A percentile compares a stretch with the other conserved stretches of the same genome.
Evolutionary conservation across 2,329 filamentous ascomycete genomes (phyloP).

Genomic region (Cercospora citrullina): DNA sequence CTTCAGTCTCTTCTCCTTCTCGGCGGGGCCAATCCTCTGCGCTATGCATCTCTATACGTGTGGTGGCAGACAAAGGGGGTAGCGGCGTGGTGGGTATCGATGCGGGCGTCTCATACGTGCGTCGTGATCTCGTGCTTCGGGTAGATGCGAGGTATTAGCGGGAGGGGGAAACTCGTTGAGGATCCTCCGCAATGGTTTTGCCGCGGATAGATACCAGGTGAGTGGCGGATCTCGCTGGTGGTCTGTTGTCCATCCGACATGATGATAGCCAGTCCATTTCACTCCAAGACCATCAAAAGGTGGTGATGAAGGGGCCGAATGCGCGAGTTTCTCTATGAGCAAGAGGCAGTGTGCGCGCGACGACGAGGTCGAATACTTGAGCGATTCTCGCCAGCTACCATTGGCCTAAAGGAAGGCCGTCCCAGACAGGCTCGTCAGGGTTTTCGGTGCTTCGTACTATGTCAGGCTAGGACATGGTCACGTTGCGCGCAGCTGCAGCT

Average conservation of each 20-base stretch:
- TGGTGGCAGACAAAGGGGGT: conserved; percentile 15
- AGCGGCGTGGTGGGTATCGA: conserved; percentile 13
- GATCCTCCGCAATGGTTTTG: not conserved
- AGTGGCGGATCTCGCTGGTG: not conserved
- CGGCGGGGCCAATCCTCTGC: conserved; percentile 4
- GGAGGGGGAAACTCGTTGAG: not conserved
- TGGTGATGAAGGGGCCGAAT: not conserved
- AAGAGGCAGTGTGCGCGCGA: not conserved
- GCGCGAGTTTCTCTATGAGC: not conserved
- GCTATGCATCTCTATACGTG: conserved; percentile 9
- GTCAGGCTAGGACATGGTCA: conserved; percentile 17
- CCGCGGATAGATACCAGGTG: not conserved
- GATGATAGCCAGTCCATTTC: not conserved
- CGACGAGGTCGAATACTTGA: not conserved
- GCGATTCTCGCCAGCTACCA: not conserved
- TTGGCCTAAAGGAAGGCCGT: not conserved
- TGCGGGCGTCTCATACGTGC: conserved; percentile 11
- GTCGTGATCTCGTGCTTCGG: conserved; percentile 14
- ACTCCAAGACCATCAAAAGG: not conserved
- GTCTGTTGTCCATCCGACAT: not conserved
- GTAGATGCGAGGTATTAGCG: conserved; percentile 2
- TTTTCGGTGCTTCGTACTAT: not conserved
- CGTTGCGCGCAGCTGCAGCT: conserved; percentile 16
- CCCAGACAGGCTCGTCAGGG: not conserved
- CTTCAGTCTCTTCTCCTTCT: conserved; percentile 11